A percentile compares a stretch with the other conserved stretches of the same genome.
These are phyloP conservation scores for Papiliotrema terrestris DNA, from an alignment of 1,284 basidiomycete species.

Conservation along the genomic window DNA sequence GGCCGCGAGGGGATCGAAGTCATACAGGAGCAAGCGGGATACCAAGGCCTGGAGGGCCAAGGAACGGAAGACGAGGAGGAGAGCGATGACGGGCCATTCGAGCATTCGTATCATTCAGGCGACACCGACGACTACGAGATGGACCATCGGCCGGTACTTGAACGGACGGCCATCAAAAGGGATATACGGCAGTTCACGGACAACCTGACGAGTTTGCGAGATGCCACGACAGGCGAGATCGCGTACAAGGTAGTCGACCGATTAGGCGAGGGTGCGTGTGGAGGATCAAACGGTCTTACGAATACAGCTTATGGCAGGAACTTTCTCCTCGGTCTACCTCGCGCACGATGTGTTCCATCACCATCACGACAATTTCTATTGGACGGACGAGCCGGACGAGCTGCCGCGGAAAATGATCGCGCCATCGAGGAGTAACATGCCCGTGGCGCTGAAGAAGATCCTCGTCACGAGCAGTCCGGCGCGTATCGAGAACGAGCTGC, in stretches of 20 bases:
- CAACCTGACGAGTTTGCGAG: not conserved
- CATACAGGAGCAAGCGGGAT: not conserved
- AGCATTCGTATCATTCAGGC: conserved; percentile 40
- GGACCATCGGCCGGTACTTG: conserved; percentile 55
- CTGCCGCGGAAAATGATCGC: not conserved
- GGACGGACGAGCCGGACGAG: conserved; percentile 56
- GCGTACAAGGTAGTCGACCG: conserved; percentile 83
- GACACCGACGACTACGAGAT: conserved; percentile 47
- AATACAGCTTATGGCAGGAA: conserved; percentile 56
- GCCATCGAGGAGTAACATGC: conserved; percentile 48
- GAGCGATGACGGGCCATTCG: conserved; percentile 7
- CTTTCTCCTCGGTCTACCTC: conserved; percentile 98
- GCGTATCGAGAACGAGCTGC: conserved; percentile 88
- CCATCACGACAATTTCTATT: conserved; percentile 76
- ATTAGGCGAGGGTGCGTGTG: conserved; percentile 67
- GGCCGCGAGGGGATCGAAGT: not conserved
- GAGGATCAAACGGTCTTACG: not conserved
- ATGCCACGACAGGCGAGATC: conserved; percentile 3
- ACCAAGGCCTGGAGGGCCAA: not conserved
- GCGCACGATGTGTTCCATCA: conserved; percentile 74
- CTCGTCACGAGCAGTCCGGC: conserved; percentile 93
- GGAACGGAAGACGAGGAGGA: not conserved
- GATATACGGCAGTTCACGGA: conserved; percentile 2
- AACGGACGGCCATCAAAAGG: conserved; percentile 66
- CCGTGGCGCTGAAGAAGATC: conserved; percentile 94